phyloP scores from a whole-genome alignment of 148 eudicot species.

The Silene latifolia region DNA sequence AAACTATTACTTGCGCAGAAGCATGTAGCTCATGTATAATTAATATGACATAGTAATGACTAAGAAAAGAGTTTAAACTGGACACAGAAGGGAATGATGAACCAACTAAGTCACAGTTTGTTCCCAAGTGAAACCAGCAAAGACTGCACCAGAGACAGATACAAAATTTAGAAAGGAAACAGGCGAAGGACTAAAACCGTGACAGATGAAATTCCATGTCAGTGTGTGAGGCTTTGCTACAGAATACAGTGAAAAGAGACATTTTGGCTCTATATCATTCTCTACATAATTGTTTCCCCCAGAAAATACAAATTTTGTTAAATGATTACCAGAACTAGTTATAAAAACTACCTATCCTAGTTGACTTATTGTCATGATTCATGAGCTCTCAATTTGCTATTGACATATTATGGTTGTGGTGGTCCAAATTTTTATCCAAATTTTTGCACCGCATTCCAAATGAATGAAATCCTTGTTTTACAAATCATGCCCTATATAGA shows the following conservation, averaged over 20 bases:
- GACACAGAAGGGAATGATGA: constrained; percentile 61
- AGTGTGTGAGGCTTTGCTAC: too few species aligned
- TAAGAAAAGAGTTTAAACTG: constrained; percentile 37
- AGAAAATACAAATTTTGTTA: background rate
- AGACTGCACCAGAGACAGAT: constrained; percentile 61
- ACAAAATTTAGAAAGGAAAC: constrained; percentile 24
- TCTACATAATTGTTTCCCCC: background rate
- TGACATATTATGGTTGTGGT: background rate
- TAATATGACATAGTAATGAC: constrained; percentile 60
- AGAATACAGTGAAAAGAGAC: too few species aligned
- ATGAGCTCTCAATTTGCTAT: background rate
- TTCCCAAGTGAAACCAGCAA: constrained; percentile 52
- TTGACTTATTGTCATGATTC: background rate
- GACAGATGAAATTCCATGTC: too few species aligned
- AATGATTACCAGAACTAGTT: background rate
- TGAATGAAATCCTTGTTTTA: too few species aligned
- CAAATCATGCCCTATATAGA: too few species aligned
- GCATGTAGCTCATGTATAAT: constrained; percentile 88
- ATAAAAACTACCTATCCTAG: background rate
- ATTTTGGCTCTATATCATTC: constrained; percentile 5
- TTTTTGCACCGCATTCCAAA: too few species aligned
- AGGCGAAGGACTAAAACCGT: too few species aligned
- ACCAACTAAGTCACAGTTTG: constrained; percentile 62
- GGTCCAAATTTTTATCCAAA: too few species aligned
- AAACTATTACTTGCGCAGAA: constrained; percentile 49